Conservation (phyloP, 805 yeast species). For the Kazachstania kunashirensis region DNA sequence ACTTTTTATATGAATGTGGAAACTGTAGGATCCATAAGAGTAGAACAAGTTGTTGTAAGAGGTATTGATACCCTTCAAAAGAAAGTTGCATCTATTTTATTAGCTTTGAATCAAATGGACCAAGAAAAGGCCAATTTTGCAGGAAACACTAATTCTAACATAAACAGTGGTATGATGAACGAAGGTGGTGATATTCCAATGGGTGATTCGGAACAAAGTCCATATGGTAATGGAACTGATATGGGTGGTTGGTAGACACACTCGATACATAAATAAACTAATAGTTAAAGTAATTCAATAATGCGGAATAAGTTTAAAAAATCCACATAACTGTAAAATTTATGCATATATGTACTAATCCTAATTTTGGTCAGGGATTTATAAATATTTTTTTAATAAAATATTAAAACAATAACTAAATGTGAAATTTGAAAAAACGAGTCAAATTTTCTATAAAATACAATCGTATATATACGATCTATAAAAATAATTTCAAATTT, state of each 20-base stretch:
- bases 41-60: slow-evolving; percentile 79
- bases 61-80: slow-evolving; percentile 79
- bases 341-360: slow-evolving; percentile 3
- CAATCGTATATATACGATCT: background rate
- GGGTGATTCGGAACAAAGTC: slow-evolving; percentile 24
- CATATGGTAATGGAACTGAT: slow-evolving; percentile 26
- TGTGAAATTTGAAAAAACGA: background rate
- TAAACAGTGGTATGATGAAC: slow-evolving; percentile 16
- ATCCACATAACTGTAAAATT: background rate
- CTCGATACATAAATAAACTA: background rate
- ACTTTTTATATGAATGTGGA: slow-evolving; percentile 84
- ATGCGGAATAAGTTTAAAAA: background rate
- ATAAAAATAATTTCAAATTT: background rate
- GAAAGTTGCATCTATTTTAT: slow-evolving; percentile 82
- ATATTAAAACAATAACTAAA: background rate
- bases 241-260: slow-evolving; percentile 24
- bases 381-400: slow-evolving; percentile 1
- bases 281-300: background rate
- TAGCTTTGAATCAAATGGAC: slow-evolving; percentile 47
- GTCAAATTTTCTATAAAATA: background rate
- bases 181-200: slow-evolving; percentile 31
- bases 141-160: slow-evolving; percentile 33
- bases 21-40: slow-evolving; percentile 80
- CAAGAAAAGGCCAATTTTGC: slow-evolving; percentile 33
- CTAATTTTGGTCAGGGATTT: too few relatives aligned